Evolutionary conservation across 23 red algal genomes (phyloP).

Genomic region (Gracilaria caudata): DNA sequence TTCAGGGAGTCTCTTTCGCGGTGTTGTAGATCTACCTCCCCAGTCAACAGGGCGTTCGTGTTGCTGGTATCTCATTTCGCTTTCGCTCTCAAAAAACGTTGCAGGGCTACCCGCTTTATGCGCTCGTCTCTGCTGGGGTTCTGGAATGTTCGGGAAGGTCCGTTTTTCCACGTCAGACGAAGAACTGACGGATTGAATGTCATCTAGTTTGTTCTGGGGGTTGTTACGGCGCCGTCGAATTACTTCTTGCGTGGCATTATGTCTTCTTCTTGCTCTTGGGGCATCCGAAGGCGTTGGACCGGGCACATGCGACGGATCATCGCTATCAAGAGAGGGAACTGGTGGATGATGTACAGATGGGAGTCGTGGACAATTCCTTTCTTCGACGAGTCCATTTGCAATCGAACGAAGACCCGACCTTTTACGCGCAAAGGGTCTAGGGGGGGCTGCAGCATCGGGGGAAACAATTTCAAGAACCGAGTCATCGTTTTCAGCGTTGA

Average conservation of each 20-base stretch:
- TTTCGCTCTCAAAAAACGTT: background rate
- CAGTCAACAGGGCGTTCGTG: background rate
- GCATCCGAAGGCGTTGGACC: background rate
- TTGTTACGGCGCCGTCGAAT: background rate
- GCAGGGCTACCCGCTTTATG: background rate
- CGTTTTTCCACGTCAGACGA: conserved; percentile 1
- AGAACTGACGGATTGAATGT: conserved; percentile 5
- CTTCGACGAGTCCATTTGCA: background rate
- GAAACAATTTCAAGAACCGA: conserved; percentile 1
- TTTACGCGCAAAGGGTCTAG: background rate
- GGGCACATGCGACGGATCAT: background rate
- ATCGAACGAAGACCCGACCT: background rate
- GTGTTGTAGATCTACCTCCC: background rate
- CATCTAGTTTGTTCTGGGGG: background rate
- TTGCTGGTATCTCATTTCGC: background rate
- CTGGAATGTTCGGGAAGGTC: background rate
- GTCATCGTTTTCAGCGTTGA: conserved; percentile 2
- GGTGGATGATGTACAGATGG: background rate
- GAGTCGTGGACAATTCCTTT: background rate
- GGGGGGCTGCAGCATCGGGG: background rate
- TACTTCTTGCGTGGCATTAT: background rate
- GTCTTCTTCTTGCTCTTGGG: background rate
- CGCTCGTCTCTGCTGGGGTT: background rate
- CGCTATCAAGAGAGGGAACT: conserved; percentile 7
- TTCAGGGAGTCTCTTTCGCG: background rate